These are phyloP conservation scores for Tremellales sp. DNA, from an alignment of 1,284 basidiomycete species.

Conservation along the genomic window DNA sequence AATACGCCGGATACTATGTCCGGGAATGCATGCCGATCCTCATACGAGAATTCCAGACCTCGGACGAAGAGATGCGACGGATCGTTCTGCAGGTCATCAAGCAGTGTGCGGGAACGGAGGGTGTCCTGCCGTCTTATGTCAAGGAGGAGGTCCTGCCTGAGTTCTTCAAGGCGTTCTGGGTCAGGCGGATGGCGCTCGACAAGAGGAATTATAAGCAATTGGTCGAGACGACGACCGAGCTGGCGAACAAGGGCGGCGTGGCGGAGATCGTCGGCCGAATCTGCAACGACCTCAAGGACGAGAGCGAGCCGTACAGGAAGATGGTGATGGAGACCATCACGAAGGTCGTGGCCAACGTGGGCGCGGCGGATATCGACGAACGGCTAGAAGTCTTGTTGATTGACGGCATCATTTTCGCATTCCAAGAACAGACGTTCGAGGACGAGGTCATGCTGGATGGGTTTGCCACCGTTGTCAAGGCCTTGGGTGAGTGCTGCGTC, in stretches of 20 bases:
- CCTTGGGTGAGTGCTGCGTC: slow-evolving; percentile 57
- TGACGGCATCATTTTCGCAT: slow-evolving; percentile 98
- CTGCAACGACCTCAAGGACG: slow-evolving; percentile 94
- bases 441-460: slow-evolving; percentile 99
- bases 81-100: slow-evolving; percentile 99
- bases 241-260: slow-evolving; percentile 94
- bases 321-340: slow-evolving; percentile 99
- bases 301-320: slow-evolving; percentile 94
- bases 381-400: slow-evolving; percentile 89
- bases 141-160: slow-evolving; percentile 98
- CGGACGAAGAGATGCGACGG: slow-evolving; percentile 99
- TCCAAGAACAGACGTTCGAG: slow-evolving; percentile 99
- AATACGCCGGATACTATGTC: slow-evolving; percentile 97
- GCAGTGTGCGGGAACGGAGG: slow-evolving; percentile 96
- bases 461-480: slow-evolving; percentile 94
- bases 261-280: slow-evolving; percentile 92
- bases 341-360: slow-evolving; percentile 86
- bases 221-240: slow-evolving; percentile 96
- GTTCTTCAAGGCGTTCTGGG: slow-evolving; percentile 99
- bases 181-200: slow-evolving; percentile 94
- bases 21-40: slow-evolving; percentile 96
- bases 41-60: slow-evolving; percentile 98
- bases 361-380: slow-evolving; percentile 95
- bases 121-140: slow-evolving; percentile 88
- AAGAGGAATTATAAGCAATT: slow-evolving; percentile 94